Percentiles rank a stretch among this genome's conserved stretches.
phyloP scores from a whole-genome alignment of 225 moss, liverwort and hornwort species.

The Takakia lepidozioides region DNA sequence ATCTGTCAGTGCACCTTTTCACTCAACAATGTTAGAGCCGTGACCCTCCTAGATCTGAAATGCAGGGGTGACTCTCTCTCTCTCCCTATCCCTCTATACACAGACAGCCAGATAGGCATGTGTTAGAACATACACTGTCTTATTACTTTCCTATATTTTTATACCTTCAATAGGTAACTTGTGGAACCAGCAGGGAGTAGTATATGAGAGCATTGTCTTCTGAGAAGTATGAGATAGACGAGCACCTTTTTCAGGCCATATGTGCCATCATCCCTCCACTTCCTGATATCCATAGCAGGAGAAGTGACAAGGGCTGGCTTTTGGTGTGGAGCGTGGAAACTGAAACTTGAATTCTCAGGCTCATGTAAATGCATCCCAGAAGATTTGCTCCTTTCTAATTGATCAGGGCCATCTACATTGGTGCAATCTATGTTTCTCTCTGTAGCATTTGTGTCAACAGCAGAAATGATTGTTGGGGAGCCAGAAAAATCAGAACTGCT shows the following conservation, averaged over 20 bases:
- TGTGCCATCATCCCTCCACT: conserved; percentile 92
- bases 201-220: too few species aligned
- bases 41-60: too few species aligned
- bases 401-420: conserved; percentile 14
- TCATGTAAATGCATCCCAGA: conserved; percentile 6
- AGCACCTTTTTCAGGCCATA: conserved; percentile 82
- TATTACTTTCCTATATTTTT: too few species aligned
- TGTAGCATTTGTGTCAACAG: conserved; percentile 17
- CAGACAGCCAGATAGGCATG: too few species aligned
- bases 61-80: too few species aligned
- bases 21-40: too few species aligned
- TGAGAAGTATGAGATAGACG: too few species aligned
- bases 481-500: conserved; percentile 10
- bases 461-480: conserved; percentile 17
- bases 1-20: too few species aligned
- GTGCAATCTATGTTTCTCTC: conserved; percentile 30
- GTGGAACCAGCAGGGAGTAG: too few species aligned
- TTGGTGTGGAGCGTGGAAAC: conserved; percentile 38
- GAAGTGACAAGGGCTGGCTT: conserved; percentile 20
- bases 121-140: too few species aligned
- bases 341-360: conserved; percentile 29
- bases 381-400: conserved; percentile 20
- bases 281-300: conserved; percentile 44
- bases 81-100: too few species aligned
- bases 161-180: too few species aligned